Evolutionary conservation across 2,329 filamentous ascomycete species (phyloP).

Genomic region (Monosporascus sp.): DNA sequence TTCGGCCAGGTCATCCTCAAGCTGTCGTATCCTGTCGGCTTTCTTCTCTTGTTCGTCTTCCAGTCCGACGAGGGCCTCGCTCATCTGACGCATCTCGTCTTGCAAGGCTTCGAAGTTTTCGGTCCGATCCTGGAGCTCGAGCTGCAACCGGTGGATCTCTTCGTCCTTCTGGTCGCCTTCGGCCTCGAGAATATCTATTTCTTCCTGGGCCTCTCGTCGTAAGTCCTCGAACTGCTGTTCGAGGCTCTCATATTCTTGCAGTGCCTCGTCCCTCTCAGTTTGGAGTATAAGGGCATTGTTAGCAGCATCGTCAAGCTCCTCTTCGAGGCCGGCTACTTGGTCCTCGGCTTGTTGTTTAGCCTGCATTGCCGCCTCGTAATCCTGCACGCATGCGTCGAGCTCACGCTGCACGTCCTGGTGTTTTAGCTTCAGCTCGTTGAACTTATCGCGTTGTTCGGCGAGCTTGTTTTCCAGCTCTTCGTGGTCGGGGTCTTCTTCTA

Average conservation of each 20-base stretch:
- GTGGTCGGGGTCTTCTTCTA: conserved; percentile 70
- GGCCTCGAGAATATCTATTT: conserved; percentile 61
- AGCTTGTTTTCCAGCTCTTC: conserved; percentile 83
- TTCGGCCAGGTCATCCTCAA: conserved; percentile 77
- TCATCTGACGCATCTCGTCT: conserved; percentile 87
- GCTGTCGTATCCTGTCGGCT: conserved; percentile 69
- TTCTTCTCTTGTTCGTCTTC: conserved; percentile 86
- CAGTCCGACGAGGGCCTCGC: conserved; percentile 75
- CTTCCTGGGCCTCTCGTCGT: conserved; percentile 58
- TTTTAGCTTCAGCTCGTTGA: conserved; percentile 79
- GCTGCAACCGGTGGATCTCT: conserved; percentile 63
- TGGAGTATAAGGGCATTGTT: conserved; percentile 76
- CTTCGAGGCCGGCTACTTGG: conserved; percentile 59
- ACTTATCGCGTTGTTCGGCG: conserved; percentile 76
- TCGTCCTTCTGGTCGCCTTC: conserved; percentile 68
- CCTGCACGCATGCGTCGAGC: conserved; percentile 70
- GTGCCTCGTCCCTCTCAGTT: conserved; percentile 78
- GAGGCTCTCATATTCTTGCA: conserved; percentile 57
- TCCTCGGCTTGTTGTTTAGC: conserved; percentile 57
- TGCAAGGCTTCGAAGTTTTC: conserved; percentile 92
- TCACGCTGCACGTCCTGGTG: conserved; percentile 86
- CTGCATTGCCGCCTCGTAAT: conserved; percentile 69
- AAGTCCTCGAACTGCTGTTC: conserved; percentile 58
- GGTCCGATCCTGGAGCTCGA: conserved; percentile 67
- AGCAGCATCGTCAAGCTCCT: conserved; percentile 72